Base-by-base conservation (phyloP, 805 yeast species). In the Saccharomyces kudriavzevii region DNA sequence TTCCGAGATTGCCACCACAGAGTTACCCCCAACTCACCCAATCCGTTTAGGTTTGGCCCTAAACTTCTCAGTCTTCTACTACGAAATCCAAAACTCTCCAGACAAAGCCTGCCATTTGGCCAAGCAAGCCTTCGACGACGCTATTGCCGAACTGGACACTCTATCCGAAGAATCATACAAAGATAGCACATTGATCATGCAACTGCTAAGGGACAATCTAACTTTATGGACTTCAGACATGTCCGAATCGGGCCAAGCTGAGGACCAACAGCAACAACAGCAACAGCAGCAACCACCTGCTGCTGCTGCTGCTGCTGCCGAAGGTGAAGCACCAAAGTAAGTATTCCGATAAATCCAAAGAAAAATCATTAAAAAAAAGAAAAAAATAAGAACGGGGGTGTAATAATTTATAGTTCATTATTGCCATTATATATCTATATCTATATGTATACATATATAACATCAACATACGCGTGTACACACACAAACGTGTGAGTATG, bases 21-120 rank as follows among this genome's bases (percentile, higher is more conserved):
- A 90, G 74, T 82, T 92, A 72, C 95, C 97, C 57, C 97, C 99
- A 74, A 94, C 99, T 60, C 98, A 92, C 73, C 99, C 98, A 73
- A 90, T 94, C 74, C 85, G 99, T 77, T 81, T 92, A 71, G 99
- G 99, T 66, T 83, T 92, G 74, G 99, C 99, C 58, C 84, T 92
- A 74, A 92, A 92, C 78, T 92, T 94, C 80, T 89, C 97, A 53
- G 99, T 92, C 57, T 92, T 92, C 78, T 94, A 92, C 83, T 92
- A 92, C 72, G 99, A 92, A 80, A 95, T 94, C 70, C 87, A 91
- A 76, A 91, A 92, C 77, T 88, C 97, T 56, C 98, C 99, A 67
- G 97, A 92, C 74, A 89, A 96, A 75, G 99, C 99, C 65, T 92
- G 99, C 75, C 96, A 91, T 74, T 83, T 92, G 74, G 99, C 99